These are phyloP conservation scores for Nemania diffusa DNA, from an alignment of 2,329 filamentous ascomycete species.

Conservation along the genomic window DNA sequence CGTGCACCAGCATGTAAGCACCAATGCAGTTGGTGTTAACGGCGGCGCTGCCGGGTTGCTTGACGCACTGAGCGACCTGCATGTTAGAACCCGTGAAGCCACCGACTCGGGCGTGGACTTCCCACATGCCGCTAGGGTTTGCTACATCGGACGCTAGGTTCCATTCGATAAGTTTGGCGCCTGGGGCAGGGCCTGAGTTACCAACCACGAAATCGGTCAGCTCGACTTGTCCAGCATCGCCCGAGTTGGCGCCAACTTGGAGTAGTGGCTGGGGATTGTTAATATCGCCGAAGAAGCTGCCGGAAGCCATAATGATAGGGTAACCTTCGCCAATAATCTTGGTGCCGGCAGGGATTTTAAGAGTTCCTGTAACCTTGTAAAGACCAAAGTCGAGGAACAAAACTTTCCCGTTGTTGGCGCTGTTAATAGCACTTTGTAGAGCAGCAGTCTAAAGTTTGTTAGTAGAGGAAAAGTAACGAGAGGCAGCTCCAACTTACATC, in stretches of 20 bases:
- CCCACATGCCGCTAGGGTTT: conserved; percentile 71
- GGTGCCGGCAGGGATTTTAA: conserved; percentile 57
- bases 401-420: conserved; percentile 61
- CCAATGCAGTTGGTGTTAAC: conserved; percentile 51
- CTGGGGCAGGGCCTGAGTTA: conserved; percentile 72
- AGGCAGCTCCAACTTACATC: conserved; percentile 65
- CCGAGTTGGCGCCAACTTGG: conserved; percentile 68
- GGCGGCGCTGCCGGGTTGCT: conserved; percentile 53
- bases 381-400: conserved; percentile 67
- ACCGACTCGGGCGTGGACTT: conserved; percentile 79
- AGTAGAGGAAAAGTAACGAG: conserved; percentile 50
- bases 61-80: conserved; percentile 73
- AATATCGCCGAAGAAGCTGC: conserved; percentile 65
- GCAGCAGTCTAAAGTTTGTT: conserved; percentile 57
- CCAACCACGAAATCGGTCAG: conserved; percentile 78
- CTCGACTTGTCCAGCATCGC: conserved; percentile 73
- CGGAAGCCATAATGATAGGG: conserved; percentile 62
- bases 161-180: conserved; percentile 78
- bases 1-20: conserved; percentile 54
- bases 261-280: conserved; percentile 71
- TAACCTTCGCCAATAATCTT: conserved; percentile 51
- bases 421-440: conserved; percentile 66
- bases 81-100: conserved; percentile 76
- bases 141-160: conserved; percentile 66
- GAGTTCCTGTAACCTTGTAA: conserved; percentile 62